Evolutionary conservation across 2,329 filamentous ascomycete genomes (phyloP).

Genomic region (Spiromastix sp.): DNA sequence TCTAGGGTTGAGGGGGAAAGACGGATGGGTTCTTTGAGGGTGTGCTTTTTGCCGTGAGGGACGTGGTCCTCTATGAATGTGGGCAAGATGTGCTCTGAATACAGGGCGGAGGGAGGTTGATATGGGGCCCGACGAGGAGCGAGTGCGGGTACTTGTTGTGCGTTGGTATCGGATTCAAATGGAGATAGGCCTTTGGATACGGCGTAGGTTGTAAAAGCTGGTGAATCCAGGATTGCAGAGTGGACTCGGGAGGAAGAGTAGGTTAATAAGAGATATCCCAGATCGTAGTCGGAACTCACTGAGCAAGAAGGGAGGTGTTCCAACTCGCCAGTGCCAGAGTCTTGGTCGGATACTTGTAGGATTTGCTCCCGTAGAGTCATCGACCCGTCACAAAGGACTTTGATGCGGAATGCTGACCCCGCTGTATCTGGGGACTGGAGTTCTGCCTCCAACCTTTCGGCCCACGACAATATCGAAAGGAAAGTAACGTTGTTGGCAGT

Average conservation of each 20-base stretch:
- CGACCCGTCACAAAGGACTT: slow-evolving; percentile 43
- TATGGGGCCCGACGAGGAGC: slow-evolving; percentile 32
- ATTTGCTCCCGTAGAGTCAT: slow-evolving; percentile 40
- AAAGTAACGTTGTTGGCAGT: slow-evolving; percentile 43
- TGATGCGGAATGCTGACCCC: slow-evolving; percentile 46
- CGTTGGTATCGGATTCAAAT: slow-evolving; percentile 16
- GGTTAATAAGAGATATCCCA: slow-evolving; percentile 49
- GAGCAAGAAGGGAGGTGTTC: slow-evolving; percentile 38
- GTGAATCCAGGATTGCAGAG: slow-evolving; percentile 43
- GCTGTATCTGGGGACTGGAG: slow-evolving; percentile 40
- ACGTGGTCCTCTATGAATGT: slow-evolving; percentile 34
- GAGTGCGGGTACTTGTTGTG: slow-evolving; percentile 15
- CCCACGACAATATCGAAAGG: slow-evolving; percentile 48
- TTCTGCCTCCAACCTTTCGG: slow-evolving; percentile 46
- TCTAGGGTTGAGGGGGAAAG: slow-evolving; percentile 39
- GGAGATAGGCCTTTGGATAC: slow-evolving; percentile 17
- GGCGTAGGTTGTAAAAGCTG: slow-evolving; percentile 23
- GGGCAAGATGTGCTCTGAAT: slow-evolving; percentile 26
- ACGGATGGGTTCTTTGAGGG: slow-evolving; percentile 36
- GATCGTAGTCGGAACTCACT: slow-evolving; percentile 45
- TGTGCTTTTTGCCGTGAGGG: slow-evolving; percentile 31
- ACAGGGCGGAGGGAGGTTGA: slow-evolving; percentile 31
- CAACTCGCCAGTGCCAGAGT: slow-evolving; percentile 13
- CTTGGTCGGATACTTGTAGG: slow-evolving; percentile 28
- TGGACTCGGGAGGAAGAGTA: slow-evolving; percentile 37